Conservation (phyloP, 768 basidiomycete species). For the Nevesoporus exiguus region DNA sequence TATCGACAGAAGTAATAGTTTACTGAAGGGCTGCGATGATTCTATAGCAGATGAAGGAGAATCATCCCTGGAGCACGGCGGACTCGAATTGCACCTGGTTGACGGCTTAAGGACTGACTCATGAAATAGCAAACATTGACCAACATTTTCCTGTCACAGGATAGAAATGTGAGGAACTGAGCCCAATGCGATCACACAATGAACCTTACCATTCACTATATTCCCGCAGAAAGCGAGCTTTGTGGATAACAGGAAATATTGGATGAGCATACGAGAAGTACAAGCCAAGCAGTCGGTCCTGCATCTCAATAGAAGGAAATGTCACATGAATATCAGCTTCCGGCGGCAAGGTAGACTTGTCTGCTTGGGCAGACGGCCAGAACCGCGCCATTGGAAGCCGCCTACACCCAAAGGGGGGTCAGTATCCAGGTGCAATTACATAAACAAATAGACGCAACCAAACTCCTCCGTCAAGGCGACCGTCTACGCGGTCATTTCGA, state of each 20-base stretch:
- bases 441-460: conserved; percentile 42
- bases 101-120: conserved; percentile 20
- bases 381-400: conserved; percentile 70
- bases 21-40: conserved; percentile 60
- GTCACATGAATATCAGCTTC: conserved; percentile 44
- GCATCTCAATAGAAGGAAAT: conserved; percentile 59
- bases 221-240: conserved; percentile 61
- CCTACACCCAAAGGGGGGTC: conserved; percentile 38
- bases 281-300: conserved; percentile 65
- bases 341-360: conserved; percentile 34
- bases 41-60: conserved; percentile 34
- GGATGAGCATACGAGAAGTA: conserved; percentile 87
- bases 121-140: neutral
- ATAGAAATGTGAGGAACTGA: conserved; percentile 2
- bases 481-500: conserved; percentile 60
- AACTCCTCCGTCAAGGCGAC: conserved; percentile 64
- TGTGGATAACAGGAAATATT: conserved; percentile 77
- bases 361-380: conserved; percentile 60
- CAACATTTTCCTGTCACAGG: conserved; percentile 27
- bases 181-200: neutral
- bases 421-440: conserved; percentile 8
- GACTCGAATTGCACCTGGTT: conserved; percentile 35
- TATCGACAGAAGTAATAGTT: conserved; percentile 72
- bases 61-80: conserved; percentile 16
- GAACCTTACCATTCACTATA: conserved; percentile 49